Evolutionary conservation across 352 stramenopile genomes (phyloP), one percentile per base, ranked within the genome.

Genomic region (Globisporangium nodosum): DNA sequence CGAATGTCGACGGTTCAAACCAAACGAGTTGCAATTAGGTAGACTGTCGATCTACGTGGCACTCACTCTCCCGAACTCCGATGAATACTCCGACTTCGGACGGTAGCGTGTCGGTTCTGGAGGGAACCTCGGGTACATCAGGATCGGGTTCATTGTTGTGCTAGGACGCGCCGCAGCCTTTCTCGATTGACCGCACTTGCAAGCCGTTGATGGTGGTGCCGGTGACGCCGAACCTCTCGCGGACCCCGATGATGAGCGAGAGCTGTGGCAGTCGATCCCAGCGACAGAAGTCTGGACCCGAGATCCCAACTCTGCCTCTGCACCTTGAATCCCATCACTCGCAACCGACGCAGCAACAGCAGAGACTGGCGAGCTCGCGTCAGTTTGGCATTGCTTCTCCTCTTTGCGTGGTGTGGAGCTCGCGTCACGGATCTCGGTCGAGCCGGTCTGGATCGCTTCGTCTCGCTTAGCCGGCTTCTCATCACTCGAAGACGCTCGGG

Each of bases 101-200:
- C 63, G 68, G 42, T 81, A 88, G 18, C 49, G 49, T n/a, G 51
- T 57, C 21, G 75, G 68, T 39, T 81, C 73, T 2, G 71, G 68
- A 11, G 68, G 76, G 57, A 81, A 85, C 13, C 75, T 61, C 50
- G 66, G 64, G 21, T 86, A 83, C 31, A 68, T 53, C 50, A 86
- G 62, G 33, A 86, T 79, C 8, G 76, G 75, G 50, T 86, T 88
- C 12, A 49, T n/a, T 6, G n/a, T 49, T 16, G 43, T 21, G 20
- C 16, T 49, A 5, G 9, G 13, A 7, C 18, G 45, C 9, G 24
- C 1, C 24, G 45, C 7, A 15, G 20, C 20, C 31, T 20, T 30
- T 49, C 45, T 27, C 12, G 37, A 43, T 18, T 4, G 37, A 16
- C 16, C 13, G 45, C 9, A 20, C 20, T 1, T 15, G 9, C 9